Conservation (phyloP, 495 filamentous ascomycete species). For the Annulohypoxylon maeteangense region DNA sequence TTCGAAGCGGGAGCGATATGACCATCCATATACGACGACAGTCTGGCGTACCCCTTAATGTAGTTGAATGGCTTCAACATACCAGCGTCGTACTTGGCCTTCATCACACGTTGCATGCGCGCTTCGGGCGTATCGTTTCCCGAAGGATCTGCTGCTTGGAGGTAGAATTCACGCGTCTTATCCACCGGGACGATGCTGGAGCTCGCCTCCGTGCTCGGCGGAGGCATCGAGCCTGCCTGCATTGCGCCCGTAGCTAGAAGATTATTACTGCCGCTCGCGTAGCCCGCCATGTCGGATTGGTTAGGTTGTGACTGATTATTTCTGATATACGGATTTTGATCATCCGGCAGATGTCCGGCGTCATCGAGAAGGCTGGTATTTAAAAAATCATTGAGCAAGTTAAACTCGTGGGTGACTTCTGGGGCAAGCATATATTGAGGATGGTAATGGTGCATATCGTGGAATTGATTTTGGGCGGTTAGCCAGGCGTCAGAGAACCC, state of each 20-base stretch:
- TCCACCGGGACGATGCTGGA: conserved; percentile 72
- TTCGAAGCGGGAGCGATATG: conserved; percentile 82
- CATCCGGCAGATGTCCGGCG: conserved; percentile 70
- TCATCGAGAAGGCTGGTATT: conserved; percentile 89
- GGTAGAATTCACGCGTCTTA: conserved; percentile 93
- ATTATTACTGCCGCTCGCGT: conserved; percentile 51
- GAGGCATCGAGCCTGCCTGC: conserved; percentile 53
- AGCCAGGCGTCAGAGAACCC: conserved; percentile 67
- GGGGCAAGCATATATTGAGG: conserved; percentile 95
- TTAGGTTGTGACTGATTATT: conserved; percentile 47
- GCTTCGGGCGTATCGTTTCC: conserved; percentile 92
- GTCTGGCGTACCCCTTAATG: conserved; percentile 89
- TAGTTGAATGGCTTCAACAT: conserved; percentile 97
- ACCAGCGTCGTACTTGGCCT: conserved; percentile 94
- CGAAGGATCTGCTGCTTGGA: conserved; percentile 93
- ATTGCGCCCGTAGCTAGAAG: conserved; percentile 54
- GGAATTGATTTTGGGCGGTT: conserved; percentile 77
- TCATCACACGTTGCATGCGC: conserved; percentile 92
- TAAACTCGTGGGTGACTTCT: conserved; percentile 95
- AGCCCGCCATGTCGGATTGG: conserved; percentile 49
- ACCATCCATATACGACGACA: conserved; percentile 89
- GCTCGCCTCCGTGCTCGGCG: conserved; percentile 62
- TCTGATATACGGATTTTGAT: conserved; percentile 56
- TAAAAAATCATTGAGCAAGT: conserved; percentile 94
- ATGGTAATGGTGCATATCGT: conserved; percentile 94